Percentiles rank a stretch among this genome's conserved stretches.
phyloP scores from a whole-genome alignment of 73 alveolate genomes.

The Paramecium caudatum region DNA sequence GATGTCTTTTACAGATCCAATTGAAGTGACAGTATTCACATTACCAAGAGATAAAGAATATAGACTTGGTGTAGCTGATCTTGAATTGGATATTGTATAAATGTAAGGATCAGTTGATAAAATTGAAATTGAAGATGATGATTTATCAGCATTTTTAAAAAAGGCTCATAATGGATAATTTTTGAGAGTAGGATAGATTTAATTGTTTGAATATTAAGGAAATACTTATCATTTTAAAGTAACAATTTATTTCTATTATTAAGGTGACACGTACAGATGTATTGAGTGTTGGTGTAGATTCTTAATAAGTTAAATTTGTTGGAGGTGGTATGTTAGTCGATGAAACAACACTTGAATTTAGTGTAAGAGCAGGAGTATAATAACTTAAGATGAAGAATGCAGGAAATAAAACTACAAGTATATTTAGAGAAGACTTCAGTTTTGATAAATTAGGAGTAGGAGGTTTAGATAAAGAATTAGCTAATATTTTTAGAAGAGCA shows the following conservation, averaged over 20 bases:
- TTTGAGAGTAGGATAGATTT: conserved; percentile 14
- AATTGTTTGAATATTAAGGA: conserved; percentile 42
- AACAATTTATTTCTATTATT: neutral
- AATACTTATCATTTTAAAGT: conserved; percentile 36
- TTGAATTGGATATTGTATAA: conserved; percentile 42
- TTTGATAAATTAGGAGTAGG: conserved; percentile 99
- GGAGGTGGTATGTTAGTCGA: conserved; percentile 20
- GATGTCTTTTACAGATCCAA: conserved; percentile 44
- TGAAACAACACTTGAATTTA: conserved; percentile 5
- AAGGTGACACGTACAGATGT: conserved; percentile 1
- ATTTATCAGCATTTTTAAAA: conserved; percentile 22
- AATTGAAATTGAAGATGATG: conserved; percentile 38
- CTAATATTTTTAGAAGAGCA: conserved; percentile 97
- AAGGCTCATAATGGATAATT: neutral
- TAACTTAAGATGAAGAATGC: conserved; percentile 23
- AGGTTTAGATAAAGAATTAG: conserved; percentile 97
- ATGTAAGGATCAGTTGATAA: neutral
- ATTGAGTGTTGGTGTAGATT: neutral
- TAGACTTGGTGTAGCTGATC: conserved; percentile 42
- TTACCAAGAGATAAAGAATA: conserved; percentile 62
- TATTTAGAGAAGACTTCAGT: conserved; percentile 82
- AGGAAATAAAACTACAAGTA: neutral
- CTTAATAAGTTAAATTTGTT: neutral
- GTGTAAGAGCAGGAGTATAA: neutral
- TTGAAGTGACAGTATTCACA: neutral